These are phyloP conservation scores for Brassica juncea DNA, from an alignment of 345 rosid genomes.

Conservation along the genomic window DNA sequence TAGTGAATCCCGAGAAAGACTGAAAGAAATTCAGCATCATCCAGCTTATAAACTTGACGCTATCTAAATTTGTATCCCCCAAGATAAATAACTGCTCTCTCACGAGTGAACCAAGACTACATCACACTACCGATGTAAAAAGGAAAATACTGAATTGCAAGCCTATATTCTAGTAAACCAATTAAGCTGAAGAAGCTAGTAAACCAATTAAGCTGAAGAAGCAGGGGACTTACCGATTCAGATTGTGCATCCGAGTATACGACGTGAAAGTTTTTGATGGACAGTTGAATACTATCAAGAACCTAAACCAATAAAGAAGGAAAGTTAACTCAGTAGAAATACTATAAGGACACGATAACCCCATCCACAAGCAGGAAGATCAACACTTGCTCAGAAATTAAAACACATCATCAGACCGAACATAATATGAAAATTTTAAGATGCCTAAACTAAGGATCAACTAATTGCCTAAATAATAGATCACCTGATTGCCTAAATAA, in stretches of 20 bases:
- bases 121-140: background rate
- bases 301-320: constrained; percentile 48
- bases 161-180: constrained; percentile 16
- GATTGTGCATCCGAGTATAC: constrained; percentile 54
- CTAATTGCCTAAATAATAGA: background rate
- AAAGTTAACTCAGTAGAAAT: constrained; percentile 18
- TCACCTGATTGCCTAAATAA: no score
- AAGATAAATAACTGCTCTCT: constrained; percentile 13
- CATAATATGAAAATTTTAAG: background rate
- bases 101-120: constrained; percentile 7
- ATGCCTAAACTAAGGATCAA: background rate
- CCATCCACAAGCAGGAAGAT: constrained; percentile 8
- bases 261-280: constrained; percentile 74
- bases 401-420: constrained; percentile 16
- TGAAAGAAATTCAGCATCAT: background rate
- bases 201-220: constrained; percentile 14
- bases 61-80: constrained; percentile 20
- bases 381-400: constrained; percentile 1
- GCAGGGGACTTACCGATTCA: constrained; percentile 55
- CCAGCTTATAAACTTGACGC: constrained; percentile 16
- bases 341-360: constrained; percentile 3
- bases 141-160: background rate
- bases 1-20: constrained; percentile 16
- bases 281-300: constrained; percentile 84
- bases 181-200: constrained; percentile 13